Conservation (phyloP, 2,329 filamentous ascomycete genomes). For the Delphinella strobiligena region DNA sequence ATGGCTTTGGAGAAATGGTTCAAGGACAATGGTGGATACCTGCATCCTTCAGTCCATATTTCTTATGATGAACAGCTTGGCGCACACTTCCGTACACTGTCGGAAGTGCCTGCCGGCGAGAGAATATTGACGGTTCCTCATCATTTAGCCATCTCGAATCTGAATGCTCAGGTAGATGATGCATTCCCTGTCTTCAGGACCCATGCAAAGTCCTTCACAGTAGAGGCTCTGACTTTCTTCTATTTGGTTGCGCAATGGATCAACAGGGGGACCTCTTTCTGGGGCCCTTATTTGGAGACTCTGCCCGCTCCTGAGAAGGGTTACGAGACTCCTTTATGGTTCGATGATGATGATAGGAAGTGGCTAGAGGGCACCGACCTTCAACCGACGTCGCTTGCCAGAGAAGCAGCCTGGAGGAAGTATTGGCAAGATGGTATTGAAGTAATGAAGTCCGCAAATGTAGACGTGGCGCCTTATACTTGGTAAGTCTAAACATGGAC, state of each 20-base stretch:
- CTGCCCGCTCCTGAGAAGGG: constrained; percentile 20
- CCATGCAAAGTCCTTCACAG: constrained; percentile 14
- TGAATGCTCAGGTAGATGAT: constrained; percentile 26
- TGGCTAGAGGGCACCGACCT: constrained; percentile 26
- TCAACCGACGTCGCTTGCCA: constrained; percentile 17
- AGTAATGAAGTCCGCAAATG: constrained; percentile 17
- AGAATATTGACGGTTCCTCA: constrained; percentile 19
- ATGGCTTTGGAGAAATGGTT: constrained; percentile 19
- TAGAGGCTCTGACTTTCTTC: constrained; percentile 23
- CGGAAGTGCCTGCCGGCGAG: constrained; percentile 12
- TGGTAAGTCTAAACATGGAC: constrained; percentile 33
- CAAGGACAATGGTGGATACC: constrained; percentile 17
- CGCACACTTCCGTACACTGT: constrained; percentile 14
- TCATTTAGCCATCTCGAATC: constrained; percentile 21
- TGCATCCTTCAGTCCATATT: constrained; percentile 17
- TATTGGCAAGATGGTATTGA: constrained; percentile 24
- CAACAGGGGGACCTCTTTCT: constrained; percentile 21
- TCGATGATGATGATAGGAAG: constrained; percentile 19
- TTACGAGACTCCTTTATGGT: constrained; percentile 22
- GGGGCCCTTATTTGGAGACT: constrained; percentile 24
- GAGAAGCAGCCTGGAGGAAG: constrained; percentile 23
- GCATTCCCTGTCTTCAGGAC: constrained; percentile 18
- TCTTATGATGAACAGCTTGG: constrained; percentile 14
- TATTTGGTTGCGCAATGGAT: constrained; percentile 25
- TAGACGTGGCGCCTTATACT: constrained; percentile 24